A percentile compares a stretch with the other conserved stretches of the same genome.
Conservation (phyloP, 2,329 filamentous ascomycete genomes). For the Cladosporium sp. region DNA sequence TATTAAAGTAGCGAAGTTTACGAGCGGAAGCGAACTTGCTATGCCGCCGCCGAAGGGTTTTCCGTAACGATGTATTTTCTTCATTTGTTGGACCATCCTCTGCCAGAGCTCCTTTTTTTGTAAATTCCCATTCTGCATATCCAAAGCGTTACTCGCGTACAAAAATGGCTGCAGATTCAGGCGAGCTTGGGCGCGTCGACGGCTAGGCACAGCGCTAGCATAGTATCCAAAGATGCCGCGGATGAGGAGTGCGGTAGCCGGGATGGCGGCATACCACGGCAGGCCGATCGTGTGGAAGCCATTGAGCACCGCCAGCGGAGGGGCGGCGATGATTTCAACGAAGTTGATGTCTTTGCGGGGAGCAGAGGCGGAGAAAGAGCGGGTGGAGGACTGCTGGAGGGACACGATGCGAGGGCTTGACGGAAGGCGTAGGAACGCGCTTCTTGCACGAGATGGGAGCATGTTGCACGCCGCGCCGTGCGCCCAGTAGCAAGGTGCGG, state of each 20-base stretch:
- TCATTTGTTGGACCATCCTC: background rate
- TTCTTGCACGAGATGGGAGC: background rate
- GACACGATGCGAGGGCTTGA: conserved; percentile 16
- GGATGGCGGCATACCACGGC: conserved; percentile 28
- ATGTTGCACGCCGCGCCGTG: background rate
- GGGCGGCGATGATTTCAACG: conserved; percentile 11
- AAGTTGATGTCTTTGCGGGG: conserved; percentile 8
- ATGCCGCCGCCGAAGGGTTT: conserved; percentile 14
- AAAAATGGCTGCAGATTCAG: conserved; percentile 18
- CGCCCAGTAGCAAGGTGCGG: no score
- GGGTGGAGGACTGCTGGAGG: conserved; percentile 13
- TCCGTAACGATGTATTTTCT: conserved; percentile 10
- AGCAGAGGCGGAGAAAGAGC: conserved; percentile 23
- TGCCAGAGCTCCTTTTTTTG: background rate
- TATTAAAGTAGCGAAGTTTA: conserved; percentile 24
- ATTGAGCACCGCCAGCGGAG: conserved; percentile 20
- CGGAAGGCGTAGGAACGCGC: conserved; percentile 18
- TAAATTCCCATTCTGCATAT: background rate
- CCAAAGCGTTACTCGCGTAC: background rate
- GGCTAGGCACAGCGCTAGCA: conserved; percentile 16
- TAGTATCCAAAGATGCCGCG: conserved; percentile 25
- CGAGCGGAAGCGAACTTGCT: conserved; percentile 1
- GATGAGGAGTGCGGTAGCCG: conserved; percentile 24
- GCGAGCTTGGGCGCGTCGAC: conserved; percentile 16
- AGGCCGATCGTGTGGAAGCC: conserved; percentile 23